A percentile compares a stretch with the other conserved stretches of the same genome.
These are phyloP conservation scores for Lactarius indigo DNA, from an alignment of 768 basidiomycete genomes.

Conservation along the genomic window DNA sequence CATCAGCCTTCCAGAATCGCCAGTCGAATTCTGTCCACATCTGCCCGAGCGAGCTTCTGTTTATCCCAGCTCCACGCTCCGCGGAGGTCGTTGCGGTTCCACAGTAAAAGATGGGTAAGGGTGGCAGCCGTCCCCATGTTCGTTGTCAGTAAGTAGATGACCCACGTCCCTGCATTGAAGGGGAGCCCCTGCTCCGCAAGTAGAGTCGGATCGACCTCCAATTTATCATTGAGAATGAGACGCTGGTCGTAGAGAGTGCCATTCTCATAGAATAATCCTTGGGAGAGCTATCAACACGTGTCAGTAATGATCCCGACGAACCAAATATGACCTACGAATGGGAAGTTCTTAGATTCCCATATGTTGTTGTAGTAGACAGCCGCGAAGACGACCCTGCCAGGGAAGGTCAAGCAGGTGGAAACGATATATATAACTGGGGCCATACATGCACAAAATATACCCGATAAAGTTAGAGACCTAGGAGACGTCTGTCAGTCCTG, in stretches of 20 bases:
- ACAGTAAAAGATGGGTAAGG: slow-evolving; percentile 45
- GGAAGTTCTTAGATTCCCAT: slow-evolving; percentile 27
- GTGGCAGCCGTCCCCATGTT: slow-evolving; percentile 49
- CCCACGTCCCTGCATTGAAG: slow-evolving; percentile 48
- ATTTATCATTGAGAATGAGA: slow-evolving; percentile 36
- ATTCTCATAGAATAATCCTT: slow-evolving; percentile 28
- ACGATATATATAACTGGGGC: background rate
- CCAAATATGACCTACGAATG: slow-evolving; percentile 11
- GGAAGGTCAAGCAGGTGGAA: background rate
- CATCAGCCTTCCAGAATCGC: slow-evolving; percentile 42
- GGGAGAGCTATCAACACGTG: slow-evolving; percentile 24
- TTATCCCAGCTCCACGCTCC: slow-evolving; percentile 47
- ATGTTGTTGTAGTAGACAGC: slow-evolving; percentile 31
- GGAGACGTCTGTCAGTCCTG: background rate
- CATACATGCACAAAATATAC: slow-evolving; percentile 49
- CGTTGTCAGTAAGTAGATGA: slow-evolving; percentile 41
- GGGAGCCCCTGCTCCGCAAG: slow-evolving; percentile 43
- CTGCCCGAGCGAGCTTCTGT: slow-evolving; percentile 34
- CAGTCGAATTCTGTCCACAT: slow-evolving; percentile 39
- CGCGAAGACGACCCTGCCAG: slow-evolving; percentile 27
- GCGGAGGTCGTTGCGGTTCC: slow-evolving; percentile 45
- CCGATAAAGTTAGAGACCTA: slow-evolving; percentile 49
- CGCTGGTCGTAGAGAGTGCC: slow-evolving; percentile 29
- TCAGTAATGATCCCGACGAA: background rate
- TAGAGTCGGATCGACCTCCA: slow-evolving; percentile 41